These are phyloP conservation scores for Exophiala oligosperma DNA, from an alignment of 2,329 filamentous ascomycete species.

Conservation along the genomic window DNA sequence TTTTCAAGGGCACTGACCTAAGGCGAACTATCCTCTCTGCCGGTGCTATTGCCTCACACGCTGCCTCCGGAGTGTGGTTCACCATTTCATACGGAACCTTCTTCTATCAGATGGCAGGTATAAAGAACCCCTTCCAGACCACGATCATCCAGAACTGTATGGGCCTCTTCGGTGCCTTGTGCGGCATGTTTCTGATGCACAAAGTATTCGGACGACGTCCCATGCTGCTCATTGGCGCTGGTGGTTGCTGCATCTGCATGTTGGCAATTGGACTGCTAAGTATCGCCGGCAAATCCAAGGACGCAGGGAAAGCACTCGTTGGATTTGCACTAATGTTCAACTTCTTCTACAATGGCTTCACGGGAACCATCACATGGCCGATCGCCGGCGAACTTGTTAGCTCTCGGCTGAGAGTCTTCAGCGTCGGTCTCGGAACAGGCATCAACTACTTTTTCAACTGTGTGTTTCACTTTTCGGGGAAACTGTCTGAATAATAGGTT, in stretches of 20 bases:
- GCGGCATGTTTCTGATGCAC: not conserved
- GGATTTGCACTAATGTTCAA: not conserved
- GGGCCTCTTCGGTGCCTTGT: not conserved
- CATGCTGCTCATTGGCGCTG: not conserved
- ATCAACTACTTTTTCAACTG: constrained; percentile 38
- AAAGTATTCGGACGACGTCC: not conserved
- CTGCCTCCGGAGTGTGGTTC: not conserved
- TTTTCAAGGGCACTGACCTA: not conserved
- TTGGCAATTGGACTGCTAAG: not conserved
- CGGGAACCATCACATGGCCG: not conserved
- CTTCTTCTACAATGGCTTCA: not conserved
- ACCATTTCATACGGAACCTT: not conserved
- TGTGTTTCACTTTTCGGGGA: constrained; percentile 31
- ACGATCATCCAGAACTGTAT: not conserved
- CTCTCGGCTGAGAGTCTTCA: constrained; percentile 36
- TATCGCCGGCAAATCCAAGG: not conserved
- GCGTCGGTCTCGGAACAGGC: constrained; percentile 34
- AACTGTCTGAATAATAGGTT: too few species aligned
- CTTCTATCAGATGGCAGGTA: not conserved
- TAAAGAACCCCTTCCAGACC: not conserved
- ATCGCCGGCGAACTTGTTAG: constrained; percentile 20
- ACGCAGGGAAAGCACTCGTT: not conserved
- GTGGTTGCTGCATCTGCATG: not conserved
- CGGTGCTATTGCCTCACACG: not conserved
- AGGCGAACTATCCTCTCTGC: not conserved